These are phyloP conservation scores for Trichoderma sp. DNA, from an alignment of 2,329 filamentous ascomycete genomes.

Conservation along the genomic window DNA sequence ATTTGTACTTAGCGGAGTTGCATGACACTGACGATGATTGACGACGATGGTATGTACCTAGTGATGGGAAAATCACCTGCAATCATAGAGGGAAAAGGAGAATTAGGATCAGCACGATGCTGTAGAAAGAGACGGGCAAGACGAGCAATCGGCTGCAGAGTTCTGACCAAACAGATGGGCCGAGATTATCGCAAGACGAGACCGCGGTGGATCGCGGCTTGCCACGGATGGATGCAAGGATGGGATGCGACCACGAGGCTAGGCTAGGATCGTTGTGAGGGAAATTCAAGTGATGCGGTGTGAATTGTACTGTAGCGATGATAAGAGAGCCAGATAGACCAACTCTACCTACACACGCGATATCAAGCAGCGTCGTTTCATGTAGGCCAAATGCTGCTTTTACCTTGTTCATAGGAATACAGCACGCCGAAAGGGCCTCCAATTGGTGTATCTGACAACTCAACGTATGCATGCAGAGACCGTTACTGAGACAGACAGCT, in stretches of 20 bases:
- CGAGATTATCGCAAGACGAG: background rate
- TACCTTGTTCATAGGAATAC: background rate
- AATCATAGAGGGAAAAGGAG: background rate
- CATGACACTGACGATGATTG: background rate
- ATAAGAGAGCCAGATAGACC: background rate
- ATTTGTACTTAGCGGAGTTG: slow-evolving; percentile 15
- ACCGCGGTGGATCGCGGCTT: background rate
- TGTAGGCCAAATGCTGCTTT: background rate
- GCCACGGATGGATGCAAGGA: background rate
- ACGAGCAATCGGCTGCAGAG: background rate
- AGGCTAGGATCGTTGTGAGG: background rate
- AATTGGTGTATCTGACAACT: background rate
- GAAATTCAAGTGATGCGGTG: background rate
- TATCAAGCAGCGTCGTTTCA: background rate
- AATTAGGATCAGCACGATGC: background rate
- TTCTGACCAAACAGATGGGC: background rate
- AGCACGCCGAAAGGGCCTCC: background rate
- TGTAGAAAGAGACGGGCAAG: background rate
- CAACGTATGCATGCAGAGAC: background rate
- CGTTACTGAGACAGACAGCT: background rate
- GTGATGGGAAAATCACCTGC: background rate
- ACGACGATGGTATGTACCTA: background rate
- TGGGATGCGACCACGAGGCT: background rate
- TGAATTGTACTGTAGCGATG: background rate
- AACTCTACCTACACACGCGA: background rate